These are phyloP conservation scores for Cynanchum wilfordii DNA, from an alignment of 257 asterid genomes.

Conservation along the genomic window DNA sequence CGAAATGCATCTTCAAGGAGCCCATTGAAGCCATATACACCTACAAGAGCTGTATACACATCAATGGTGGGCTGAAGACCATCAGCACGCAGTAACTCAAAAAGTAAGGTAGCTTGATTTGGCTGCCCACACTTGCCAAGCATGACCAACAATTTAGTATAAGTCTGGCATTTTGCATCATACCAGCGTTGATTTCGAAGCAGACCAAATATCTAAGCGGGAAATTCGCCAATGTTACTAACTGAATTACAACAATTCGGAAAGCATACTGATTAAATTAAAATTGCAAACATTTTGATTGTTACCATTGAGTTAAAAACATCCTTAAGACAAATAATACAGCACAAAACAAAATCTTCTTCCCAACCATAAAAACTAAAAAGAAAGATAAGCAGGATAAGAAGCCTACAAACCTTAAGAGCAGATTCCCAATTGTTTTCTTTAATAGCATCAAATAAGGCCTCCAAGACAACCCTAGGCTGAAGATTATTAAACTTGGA, in stretches of 20 bases:
- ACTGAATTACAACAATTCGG: background rate
- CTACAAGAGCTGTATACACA: slow-evolving; percentile 74
- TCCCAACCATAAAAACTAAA: background rate
- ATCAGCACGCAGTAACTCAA: slow-evolving; percentile 57
- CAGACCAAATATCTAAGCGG: slow-evolving; percentile 66
- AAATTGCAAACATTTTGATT: background rate
- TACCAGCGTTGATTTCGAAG: slow-evolving; percentile 88
- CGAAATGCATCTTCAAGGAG: slow-evolving; percentile 59
- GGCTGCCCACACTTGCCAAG: slow-evolving; percentile 90
- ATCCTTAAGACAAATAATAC: background rate
- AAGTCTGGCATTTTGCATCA: slow-evolving; percentile 63
- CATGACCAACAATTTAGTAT: slow-evolving; percentile 73
- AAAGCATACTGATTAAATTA: slow-evolving; percentile 1
- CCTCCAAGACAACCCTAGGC: slow-evolving; percentile 83
- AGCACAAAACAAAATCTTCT: background rate
- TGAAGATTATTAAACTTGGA: slow-evolving; percentile 64
- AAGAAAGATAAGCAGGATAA: background rate
- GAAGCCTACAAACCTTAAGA: slow-evolving; percentile 51
- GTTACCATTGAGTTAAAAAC: background rate
- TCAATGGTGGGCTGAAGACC: slow-evolving; percentile 73
- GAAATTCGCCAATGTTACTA: slow-evolving; percentile 5
- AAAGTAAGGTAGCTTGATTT: slow-evolving; percentile 56
- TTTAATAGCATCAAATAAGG: slow-evolving; percentile 62
- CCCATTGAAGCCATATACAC: slow-evolving; percentile 63
- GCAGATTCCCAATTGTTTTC: slow-evolving; percentile 77